Evolutionary conservation across 2,329 filamentous ascomycete species (phyloP), one percentile per base, ranked within the genome.

Genomic region (Stemphylium lycopersici): DNA sequence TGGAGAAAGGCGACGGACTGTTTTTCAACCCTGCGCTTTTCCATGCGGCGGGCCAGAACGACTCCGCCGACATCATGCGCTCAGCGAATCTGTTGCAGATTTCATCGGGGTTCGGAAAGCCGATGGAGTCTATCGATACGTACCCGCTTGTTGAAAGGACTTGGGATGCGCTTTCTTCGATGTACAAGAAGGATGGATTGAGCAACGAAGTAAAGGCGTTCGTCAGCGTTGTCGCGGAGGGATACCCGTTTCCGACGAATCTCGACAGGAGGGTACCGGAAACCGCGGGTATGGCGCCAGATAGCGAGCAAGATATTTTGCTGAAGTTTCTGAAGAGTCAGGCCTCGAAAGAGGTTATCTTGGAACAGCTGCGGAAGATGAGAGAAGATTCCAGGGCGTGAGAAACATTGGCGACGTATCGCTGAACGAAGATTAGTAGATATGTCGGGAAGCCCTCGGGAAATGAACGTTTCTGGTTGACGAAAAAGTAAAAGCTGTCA

Each of bases 11-110:
- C 0, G 85, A 88, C 61, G 86, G 83, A 0, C 60, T 88, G 0
- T 88, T 87, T 67, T 88, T 88, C 72, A 87, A 84, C 51, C 85
- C 85, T 0, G 85, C 83, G 1, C 71, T 88, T 0, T 84, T 87
- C 57, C 85, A 88, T 65, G 85, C 85, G 1, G 86, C 86, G 0
- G 86, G 86, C 0, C 79, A 81, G 58, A 88, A 88, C 62, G 76
- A 75, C 6, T 77, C 75, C 1, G 66, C 68, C 7, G 76, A 77
- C 15, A 73, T 87, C 22, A 69, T 82, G 20, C 79, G 86, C 1
- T 80, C 79, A 26, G 85, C 84, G n/a, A 88, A 88, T 65, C 69
- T 88, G 8, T 61, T 88, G 32, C 86, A 88, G 69, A 78, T 87
- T 26, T 86, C 82, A 58, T 83, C 80, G 55, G 84, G 84, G 0